Base-by-base conservation (phyloP, 1,284 basidiomycete species). In the Cutaneotrichosporon sp. region DNA sequence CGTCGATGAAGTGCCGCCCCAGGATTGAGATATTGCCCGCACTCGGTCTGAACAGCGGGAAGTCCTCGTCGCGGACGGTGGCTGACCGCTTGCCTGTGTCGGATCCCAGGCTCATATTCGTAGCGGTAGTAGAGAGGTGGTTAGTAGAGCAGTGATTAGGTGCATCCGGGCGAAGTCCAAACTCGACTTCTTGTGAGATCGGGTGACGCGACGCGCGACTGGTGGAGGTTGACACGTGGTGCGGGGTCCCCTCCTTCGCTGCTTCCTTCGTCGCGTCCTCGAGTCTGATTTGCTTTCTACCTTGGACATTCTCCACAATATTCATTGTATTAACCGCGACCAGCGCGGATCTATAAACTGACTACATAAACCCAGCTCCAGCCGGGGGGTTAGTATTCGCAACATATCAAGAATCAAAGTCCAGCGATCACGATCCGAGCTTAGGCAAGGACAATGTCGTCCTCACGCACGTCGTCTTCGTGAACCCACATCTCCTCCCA, bases 1-100 rank as follows among this genome's bases (percentile, higher is more conserved):
- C 75, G 68, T 93, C 90, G 6, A 90, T 75, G 59, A 91, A 87
- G 67, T 92, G 82, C 16, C 85, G 77, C 1, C 87, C 89, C 7
- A 54, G 49, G 32, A 71, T 64, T 1, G 29, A 31, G 35, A 71
- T 58, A 19, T 34, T 57, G 9, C 49, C 34, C 20, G 61, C 55
- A 4, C 37, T 51, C 2, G 62, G 58, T n/a, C 34, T 31, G 34
- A 53, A 54, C 22, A 53, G 38, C 12, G 45, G 34, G 29, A 57
- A 34, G 20, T 44, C 20, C 14, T 11, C 42, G 17, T n/a, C 20
- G 29, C 29, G n/a, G n/a, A n/a, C n/a, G n/a, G n/a, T n/a, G n/a
- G n/a, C n/a, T n/a, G n/a, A n/a, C n/a, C n/a, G n/a, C n/a, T n/a
- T n/a, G n/a, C n/a, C n/a, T n/a, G n/a, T n/a, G n/a, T n/a, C n/a